Evolutionary conservation across 1,139 yeast genomes (phyloP).

Genomic region (Keqinozyma sinolaborantium): DNA sequence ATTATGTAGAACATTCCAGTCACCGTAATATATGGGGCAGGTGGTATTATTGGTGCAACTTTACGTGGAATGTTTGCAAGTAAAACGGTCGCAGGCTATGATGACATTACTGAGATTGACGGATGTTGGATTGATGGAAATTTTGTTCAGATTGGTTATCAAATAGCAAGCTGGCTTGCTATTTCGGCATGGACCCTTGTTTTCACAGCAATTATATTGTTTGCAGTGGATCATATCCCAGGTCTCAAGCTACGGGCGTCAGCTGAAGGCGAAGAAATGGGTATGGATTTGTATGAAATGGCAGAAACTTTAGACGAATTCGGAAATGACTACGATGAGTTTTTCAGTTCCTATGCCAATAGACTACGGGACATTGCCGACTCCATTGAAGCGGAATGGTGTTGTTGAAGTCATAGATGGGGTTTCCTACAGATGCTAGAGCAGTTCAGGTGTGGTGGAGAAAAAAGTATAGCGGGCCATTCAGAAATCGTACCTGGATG

Average conservation of each 20-base stretch:
- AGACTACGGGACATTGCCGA: constrained; percentile 15
- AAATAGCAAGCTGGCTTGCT: constrained; percentile 79
- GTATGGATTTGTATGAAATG: constrained; percentile 42
- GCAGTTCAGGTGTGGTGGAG: not conserved
- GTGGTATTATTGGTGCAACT: constrained; percentile 83
- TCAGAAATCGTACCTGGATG: too few species aligned
- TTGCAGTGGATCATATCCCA: constrained; percentile 77
- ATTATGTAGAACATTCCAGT: too few species aligned
- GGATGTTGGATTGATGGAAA: constrained; percentile 97
- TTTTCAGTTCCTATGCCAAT: constrained; percentile 15
- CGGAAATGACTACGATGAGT: constrained; percentile 20
- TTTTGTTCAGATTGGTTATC: constrained; percentile 87
- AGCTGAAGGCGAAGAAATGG: constrained; percentile 78
- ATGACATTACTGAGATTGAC: constrained; percentile 53
- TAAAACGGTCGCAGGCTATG: constrained; percentile 80
- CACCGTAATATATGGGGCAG: constrained; percentile 91
- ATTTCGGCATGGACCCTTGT: constrained; percentile 77
- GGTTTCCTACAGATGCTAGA: not conserved
- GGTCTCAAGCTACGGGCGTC: constrained; percentile 76
- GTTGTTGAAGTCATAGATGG: constrained; percentile 10
- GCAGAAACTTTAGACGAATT: constrained; percentile 27
- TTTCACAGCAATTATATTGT: constrained; percentile 67
- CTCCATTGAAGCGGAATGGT: constrained; percentile 11
- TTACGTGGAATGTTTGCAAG: constrained; percentile 92
- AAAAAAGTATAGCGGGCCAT: too few species aligned